These are phyloP conservation scores for Bretschneidera sinensis DNA, from an alignment of 345 rosid genomes.

Conservation along the genomic window DNA sequence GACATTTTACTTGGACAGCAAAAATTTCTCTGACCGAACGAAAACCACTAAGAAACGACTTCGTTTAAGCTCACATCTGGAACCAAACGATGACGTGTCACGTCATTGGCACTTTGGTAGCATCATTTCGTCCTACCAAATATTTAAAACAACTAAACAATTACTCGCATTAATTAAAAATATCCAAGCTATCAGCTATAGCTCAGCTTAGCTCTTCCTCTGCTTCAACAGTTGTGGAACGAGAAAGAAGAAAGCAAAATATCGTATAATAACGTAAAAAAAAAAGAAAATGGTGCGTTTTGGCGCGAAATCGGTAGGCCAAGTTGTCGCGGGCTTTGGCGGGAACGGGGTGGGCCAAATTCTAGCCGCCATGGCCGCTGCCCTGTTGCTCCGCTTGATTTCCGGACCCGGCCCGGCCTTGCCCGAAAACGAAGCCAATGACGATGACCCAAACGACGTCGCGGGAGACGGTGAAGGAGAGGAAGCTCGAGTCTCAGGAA, in stretches of 20 bases:
- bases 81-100: not conserved
- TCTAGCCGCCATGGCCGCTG: constrained; percentile 72
- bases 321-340: no score
- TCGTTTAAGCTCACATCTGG: no score
- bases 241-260: not conserved
- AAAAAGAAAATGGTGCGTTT: constrained; percentile 39
- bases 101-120: not conserved
- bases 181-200: not conserved
- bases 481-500: constrained; percentile 35
- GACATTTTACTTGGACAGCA: not conserved
- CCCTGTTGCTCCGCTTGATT: constrained; percentile 67
- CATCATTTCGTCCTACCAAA: no score
- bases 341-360: constrained; percentile 61
- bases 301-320: constrained; percentile 66
- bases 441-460: no score
- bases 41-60: not conserved
- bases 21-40: no score
- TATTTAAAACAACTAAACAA: not conserved
- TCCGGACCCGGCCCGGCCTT: constrained; percentile 73
- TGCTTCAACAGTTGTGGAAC: not conserved
- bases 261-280: not conserved
- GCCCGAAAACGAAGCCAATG: no score
- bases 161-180: not conserved
- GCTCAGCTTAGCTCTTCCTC: not conserved
- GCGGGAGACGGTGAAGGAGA: constrained; percentile 23